Evolutionary conservation across 306 rosid genomes (phyloP), one percentile per base, ranked within the genome.

Genomic region (Vigna unguiculata): DNA sequence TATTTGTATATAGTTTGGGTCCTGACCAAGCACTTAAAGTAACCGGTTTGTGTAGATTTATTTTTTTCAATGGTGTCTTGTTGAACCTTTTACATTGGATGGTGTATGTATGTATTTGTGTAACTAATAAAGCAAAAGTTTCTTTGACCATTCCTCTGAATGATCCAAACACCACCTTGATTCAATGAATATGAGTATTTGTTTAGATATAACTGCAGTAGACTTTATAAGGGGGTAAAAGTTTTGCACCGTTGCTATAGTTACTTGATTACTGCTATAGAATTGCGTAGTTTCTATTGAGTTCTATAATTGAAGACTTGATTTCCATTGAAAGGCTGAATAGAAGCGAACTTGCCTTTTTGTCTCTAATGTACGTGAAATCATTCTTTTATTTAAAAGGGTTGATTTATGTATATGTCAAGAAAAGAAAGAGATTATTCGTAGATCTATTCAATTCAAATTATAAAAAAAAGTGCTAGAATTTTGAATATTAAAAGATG

Each of bases 101-200:
- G 16, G 17, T 62, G 69, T 62, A 36, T 62, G 69, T 62, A 62
- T 34, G 68, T 61, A 60, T 60, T 63, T 38, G 4, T 61, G 24
- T 62, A 34, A 62, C 69, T 17, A 63, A 63, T 63, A 63, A 20
- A 64, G 17, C 49, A 38, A 64, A 40, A 38, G 28, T 2, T 64
- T 63, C 25, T 63, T 38, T 64, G 1, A 40, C 11, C 70, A 64
- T 64, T 64, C 30, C 30, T 10, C 17, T 64, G 5, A 20, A 64
- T 49, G 30, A 36, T 36, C 28, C 46, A n/a, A n/a, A 9, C 24
- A n/a, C 24, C 9, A 14, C 4, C 46, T 62, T 24, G 9, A 9
- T 59, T 58, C 41, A 28, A 59, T 28, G 20, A 22, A 24, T 59
- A 7, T 15, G 16, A 34, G 15, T n/a, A 8, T 62, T 34, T 25